Percentiles rank a stretch among this genome's conserved stretches.
phyloP scores from a whole-genome alignment of 495 filamentous ascomycete genomes.

The Xanthoparmelia taractica region DNA sequence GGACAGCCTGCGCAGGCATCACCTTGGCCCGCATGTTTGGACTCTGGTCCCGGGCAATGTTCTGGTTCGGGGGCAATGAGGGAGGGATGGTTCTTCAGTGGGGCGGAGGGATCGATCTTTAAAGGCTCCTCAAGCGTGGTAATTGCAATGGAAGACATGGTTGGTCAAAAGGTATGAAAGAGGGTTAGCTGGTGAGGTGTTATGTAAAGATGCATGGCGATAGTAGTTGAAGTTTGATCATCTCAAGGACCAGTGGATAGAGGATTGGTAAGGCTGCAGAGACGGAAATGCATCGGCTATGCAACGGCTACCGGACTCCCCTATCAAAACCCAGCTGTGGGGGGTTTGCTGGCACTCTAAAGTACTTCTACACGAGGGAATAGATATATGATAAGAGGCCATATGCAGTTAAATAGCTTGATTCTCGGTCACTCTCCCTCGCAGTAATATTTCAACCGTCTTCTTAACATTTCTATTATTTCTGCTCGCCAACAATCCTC shows the following conservation, averaged over 20 bases:
- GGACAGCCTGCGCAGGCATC: constrained; percentile 91
- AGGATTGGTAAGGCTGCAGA: constrained; percentile 11
- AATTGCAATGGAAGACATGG: constrained; percentile 10
- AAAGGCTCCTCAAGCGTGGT: constrained; percentile 65
- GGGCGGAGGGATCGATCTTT: constrained; percentile 57
- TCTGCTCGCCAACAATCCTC: too few species aligned
- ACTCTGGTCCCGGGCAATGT: constrained; percentile 94
- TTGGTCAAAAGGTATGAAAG: neutral
- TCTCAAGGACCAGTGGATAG: neutral
- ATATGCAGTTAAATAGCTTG: neutral
- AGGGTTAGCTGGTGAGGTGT: neutral
- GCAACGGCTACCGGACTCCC: neutral
- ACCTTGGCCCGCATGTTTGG: constrained; percentile 70
- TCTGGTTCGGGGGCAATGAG: constrained; percentile 92
- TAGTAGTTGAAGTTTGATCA: neutral
- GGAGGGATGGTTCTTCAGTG: constrained; percentile 61
- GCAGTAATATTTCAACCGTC: neutral
- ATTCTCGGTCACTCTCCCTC: neutral
- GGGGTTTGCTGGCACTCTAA: neutral
- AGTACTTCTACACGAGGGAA: neutral
- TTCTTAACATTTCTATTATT: too few species aligned
- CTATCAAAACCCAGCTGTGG: neutral
- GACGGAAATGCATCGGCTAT: neutral
- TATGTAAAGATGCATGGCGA: constrained; percentile 11
- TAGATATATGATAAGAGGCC: neutral